These are phyloP conservation scores for Clathrus columnatus DNA, from an alignment of 768 basidiomycete genomes.

Conservation along the genomic window DNA sequence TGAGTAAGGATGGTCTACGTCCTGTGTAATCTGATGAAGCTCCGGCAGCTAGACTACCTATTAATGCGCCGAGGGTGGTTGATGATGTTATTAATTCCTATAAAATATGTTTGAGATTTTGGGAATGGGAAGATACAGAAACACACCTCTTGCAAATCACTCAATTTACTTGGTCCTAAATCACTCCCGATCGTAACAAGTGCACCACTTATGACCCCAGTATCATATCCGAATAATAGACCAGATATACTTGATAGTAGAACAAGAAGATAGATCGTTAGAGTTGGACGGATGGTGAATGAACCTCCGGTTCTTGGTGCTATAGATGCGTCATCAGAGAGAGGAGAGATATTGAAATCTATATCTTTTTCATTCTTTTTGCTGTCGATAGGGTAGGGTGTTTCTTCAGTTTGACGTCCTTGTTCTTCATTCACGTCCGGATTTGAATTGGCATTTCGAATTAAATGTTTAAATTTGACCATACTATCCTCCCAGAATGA, in stretches of 20 bases:
- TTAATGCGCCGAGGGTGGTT: slow-evolving; percentile 67
- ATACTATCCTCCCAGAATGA: too few relatives aligned
- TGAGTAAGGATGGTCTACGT: slow-evolving; percentile 50
- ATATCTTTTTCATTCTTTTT: neutral
- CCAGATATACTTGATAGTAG: slow-evolving; percentile 68
- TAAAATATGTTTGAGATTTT: neutral
- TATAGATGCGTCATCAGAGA: too few relatives aligned
- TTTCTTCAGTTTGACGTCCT: too few relatives aligned
- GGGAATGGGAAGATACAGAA: neutral
- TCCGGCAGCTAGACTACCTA: slow-evolving; percentile 67
- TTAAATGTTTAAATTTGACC: too few relatives aligned
- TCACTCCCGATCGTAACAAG: slow-evolving; percentile 64
- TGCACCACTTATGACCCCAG: slow-evolving; percentile 75
- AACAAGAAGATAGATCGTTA: slow-evolving; percentile 75
- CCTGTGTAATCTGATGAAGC: slow-evolving; percentile 65
- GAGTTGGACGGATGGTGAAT: slow-evolving; percentile 35
- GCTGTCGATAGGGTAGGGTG: neutral
- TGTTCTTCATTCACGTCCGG: too few relatives aligned
- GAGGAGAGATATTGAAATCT: neutral
- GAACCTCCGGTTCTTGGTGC: too few relatives aligned
- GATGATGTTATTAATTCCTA: slow-evolving; percentile 77
- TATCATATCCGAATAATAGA: slow-evolving; percentile 73
- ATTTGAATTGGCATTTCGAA: too few relatives aligned
- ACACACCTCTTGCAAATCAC: slow-evolving; percentile 54
- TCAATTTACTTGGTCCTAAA: slow-evolving; percentile 47